Evolutionary conservation across 2,329 filamentous ascomycete genomes (phyloP).

Genomic region (Pyrenophora graminea): DNA sequence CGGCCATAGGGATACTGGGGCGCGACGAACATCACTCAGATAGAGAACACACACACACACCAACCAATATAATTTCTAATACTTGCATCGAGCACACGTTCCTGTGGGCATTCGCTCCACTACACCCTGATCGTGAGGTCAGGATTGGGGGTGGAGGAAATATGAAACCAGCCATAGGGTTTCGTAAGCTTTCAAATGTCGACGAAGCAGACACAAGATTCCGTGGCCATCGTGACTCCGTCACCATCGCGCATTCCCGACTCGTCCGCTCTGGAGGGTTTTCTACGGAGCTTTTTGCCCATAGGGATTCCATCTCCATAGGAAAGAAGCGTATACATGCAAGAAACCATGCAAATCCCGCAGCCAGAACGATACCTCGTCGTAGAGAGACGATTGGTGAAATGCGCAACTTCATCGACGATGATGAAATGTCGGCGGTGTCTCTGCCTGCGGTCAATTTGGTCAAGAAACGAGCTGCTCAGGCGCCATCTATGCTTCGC

Average conservation of each 20-base stretch:
- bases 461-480: conserved; percentile 14
- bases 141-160: conserved; percentile 5
- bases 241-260: conserved; percentile 35
- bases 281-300: conserved; percentile 27
- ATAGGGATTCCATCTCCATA: conserved; percentile 27
- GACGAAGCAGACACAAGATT: conserved; percentile 36
- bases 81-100: too few species aligned
- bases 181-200: conserved; percentile 34
- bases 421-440: background rate
- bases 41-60: too few species aligned
- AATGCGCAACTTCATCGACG: background rate
- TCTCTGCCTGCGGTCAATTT: conserved; percentile 6
- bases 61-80: too few species aligned
- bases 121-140: conserved; percentile 11
- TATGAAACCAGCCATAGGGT: background rate
- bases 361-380: background rate
- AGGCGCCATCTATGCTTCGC: conserved; percentile 16
- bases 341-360: conserved; percentile 19
- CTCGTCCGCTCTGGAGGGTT: conserved; percentile 23
- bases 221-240: conserved; percentile 39
- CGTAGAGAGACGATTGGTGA: background rate
- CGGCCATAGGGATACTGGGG: too few species aligned
- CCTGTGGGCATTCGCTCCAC: too few species aligned
- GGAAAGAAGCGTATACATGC: conserved; percentile 36
- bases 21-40: too few species aligned